Evolutionary conservation across 1,284 basidiomycete species (phyloP), one percentile per base, ranked within the genome.

Genomic region (Entoloma clypeatum): DNA sequence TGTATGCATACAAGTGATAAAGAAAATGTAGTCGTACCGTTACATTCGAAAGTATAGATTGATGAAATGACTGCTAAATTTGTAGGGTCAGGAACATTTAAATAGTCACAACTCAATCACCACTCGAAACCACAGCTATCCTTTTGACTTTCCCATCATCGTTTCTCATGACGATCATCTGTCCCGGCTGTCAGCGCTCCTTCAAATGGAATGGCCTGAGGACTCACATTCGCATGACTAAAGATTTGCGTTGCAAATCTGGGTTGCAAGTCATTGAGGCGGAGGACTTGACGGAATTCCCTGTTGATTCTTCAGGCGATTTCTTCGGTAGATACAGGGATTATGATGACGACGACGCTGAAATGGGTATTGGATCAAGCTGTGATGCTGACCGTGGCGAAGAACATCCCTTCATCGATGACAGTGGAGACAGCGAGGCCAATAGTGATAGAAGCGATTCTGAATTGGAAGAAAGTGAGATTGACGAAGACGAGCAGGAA

Each of bases 311-410:
- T n/a, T 6, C 17, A 11, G 43, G 43, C 3, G 43, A 45, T 25
- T 41, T 41, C 17, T 45, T 45, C 30, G 43, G 39, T 10, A 21
- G 41, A 13, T 41, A 45, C 35, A 37, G 22, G 11, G 22, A 25
- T n/a, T 36, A 25, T 29, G 3, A 4, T 5, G 17, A 9, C 13
- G 25, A 39, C 18, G 19, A 18, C 7, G 18, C 17, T 25, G 29
- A 8, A 13, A 13, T 25, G 7, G 38, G 33, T 5, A 9, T 24
- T 32, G 38, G 21, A 5, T 16, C 17, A 17, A 34, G 13, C 18
- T 36, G 4, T 18, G 13, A 24, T 8, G 32, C 17, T n/a, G 19
- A 22, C 3, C n/a, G 28, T 7, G 23, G 21, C 10, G 8, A 13
- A 18, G 27, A 28, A 10, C 32, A 34, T 30, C 8, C 25, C 25